Percentiles rank a stretch among this genome's conserved stretches.
Conservation (phyloP, 805 yeast species). For the Metschnikowia shivogae region DNA sequence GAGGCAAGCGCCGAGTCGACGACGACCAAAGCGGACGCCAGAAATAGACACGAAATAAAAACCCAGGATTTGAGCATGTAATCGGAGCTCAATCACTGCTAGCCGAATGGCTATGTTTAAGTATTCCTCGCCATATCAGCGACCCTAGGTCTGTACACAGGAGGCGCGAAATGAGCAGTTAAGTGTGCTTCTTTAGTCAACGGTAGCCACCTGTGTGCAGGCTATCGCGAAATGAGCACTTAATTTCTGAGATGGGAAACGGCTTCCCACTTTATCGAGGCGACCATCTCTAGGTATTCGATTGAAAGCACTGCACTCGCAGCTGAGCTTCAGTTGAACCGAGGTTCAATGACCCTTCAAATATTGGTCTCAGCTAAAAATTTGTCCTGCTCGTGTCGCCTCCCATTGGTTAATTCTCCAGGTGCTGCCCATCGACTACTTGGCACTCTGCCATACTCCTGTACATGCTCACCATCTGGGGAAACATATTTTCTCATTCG, state of each 20-base stretch:
- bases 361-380: too few relatives aligned
- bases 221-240: not conserved
- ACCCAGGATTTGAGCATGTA: not conserved
- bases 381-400: too few relatives aligned
- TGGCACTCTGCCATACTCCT: too few relatives aligned
- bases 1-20: conserved; percentile 18
- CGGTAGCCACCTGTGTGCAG: not conserved
- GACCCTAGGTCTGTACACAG: not conserved
- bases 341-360: too few relatives aligned
- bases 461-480: too few relatives aligned
- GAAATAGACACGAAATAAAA: not conserved
- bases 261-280: not conserved
- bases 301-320: not conserved
- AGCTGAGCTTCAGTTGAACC: not conserved
- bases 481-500: too few relatives aligned
- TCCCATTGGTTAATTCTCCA: too few relatives aligned
- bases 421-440: too few relatives aligned
- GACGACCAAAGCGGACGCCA: conserved; percentile 12
- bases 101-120: not conserved
- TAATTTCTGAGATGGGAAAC: not conserved
- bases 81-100: not conserved
- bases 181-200: conserved; percentile 1
- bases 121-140: not conserved
- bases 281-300: too few relatives aligned
- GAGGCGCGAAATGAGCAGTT: conserved; percentile 1